phyloP scores from a whole-genome alignment of 2,329 filamentous ascomycete genomes.

The Colletotrichum sp. region DNA sequence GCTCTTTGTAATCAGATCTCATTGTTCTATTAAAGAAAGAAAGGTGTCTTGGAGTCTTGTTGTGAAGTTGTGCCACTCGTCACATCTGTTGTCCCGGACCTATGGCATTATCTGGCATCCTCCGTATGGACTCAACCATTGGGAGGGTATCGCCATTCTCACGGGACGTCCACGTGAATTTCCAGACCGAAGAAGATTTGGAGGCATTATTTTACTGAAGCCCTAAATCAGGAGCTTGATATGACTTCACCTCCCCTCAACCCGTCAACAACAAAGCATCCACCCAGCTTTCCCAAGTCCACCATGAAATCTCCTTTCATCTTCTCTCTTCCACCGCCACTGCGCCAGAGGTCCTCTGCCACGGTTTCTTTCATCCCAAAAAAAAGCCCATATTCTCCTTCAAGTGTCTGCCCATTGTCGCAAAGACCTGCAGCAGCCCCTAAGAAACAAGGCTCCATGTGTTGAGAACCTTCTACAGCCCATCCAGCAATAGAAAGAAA shows the following conservation, averaged over 20 bases:
- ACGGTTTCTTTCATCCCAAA: neutral
- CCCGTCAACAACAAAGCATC: neutral
- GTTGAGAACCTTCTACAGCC: neutral
- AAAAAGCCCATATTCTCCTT: neutral
- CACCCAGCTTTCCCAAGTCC: too few species aligned
- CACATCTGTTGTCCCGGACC: neutral
- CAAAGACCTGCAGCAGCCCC: neutral
- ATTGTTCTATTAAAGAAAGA: neutral
- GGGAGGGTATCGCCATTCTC: fast-evolving
- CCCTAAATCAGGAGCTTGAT: neutral
- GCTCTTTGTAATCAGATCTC: neutral
- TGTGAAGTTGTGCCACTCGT: neutral
- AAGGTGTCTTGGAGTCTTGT: neutral
- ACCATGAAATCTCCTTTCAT: neutral
- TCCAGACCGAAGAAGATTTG: neutral
- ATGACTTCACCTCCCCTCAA: neutral
- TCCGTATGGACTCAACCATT: neutral
- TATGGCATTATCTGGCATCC: neutral
- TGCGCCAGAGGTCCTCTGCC: neutral
- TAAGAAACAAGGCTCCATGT: neutral
- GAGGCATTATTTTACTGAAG: neutral
- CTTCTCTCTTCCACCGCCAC: neutral
- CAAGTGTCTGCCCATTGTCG: neutral
- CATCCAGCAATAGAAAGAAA: neutral
- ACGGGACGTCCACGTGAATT: neutral